Percentiles rank a stretch among this genome's conserved stretches.
These are phyloP conservation scores for Aegle marmelos DNA, from an alignment of 345 rosid genomes.

Conservation along the genomic window DNA sequence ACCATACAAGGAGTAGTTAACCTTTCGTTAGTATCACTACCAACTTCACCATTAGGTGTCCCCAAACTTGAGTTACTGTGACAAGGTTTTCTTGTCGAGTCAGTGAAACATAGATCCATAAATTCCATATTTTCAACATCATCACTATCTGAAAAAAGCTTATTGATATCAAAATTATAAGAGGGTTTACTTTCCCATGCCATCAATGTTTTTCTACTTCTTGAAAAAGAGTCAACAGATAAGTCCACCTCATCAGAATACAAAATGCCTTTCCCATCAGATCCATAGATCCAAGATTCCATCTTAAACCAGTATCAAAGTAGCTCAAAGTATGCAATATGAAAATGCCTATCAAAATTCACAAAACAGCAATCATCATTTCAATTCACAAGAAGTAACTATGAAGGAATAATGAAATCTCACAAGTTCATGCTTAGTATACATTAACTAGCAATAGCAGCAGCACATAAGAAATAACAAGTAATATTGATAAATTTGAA, in stretches of 20 bases:
- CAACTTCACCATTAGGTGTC: conserved; percentile 19
- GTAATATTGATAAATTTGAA: background rate
- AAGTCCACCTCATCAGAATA: conserved; percentile 40
- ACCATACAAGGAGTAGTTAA: conserved; percentile 29
- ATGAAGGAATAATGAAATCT: background rate
- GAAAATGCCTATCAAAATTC: background rate
- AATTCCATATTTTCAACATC: conserved; percentile 35
- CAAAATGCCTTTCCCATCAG: conserved; percentile 38
- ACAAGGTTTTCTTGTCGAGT: conserved; percentile 31
- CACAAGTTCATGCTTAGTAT: background rate
- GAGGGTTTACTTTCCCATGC: conserved; percentile 39
- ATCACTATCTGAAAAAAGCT: conserved; percentile 22
- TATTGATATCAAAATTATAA: conserved; percentile 26
- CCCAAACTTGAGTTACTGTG: conserved; percentile 15
- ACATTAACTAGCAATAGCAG: background rate
- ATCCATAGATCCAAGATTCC: conserved; percentile 53
- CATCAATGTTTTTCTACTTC: conserved; percentile 28
- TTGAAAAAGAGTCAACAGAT: conserved; percentile 35
- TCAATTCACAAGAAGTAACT: background rate
- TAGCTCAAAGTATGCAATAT: conserved; percentile 11
- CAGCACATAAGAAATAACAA: background rate
- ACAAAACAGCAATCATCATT: background rate
- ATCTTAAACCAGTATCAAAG: conserved; percentile 19
- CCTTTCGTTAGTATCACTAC: conserved; percentile 28
- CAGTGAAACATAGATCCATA: conserved; percentile 32